Percentiles rank a stretch among this genome's conserved stretches.
Conservation (phyloP, 2,329 filamentous ascomycete genomes). For the Sarocladiaceae sp. region DNA sequence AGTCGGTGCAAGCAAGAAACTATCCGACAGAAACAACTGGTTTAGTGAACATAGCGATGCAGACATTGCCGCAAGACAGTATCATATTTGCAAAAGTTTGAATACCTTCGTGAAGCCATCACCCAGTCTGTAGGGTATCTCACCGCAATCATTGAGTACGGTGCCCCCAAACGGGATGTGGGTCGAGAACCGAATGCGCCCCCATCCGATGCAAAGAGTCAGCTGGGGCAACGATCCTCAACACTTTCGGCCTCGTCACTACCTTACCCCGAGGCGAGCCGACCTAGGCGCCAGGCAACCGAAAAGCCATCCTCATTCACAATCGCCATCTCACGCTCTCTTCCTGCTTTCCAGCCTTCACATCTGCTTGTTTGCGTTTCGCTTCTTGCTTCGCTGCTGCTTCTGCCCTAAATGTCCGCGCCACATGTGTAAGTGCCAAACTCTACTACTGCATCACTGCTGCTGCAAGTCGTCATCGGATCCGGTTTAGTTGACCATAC, state of each 20-base stretch:
- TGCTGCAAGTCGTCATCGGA: constrained; percentile 10
- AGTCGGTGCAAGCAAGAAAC: too few relatives aligned
- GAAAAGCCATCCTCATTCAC: not conserved
- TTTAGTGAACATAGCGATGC: too few relatives aligned
- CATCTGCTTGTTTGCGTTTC: not conserved
- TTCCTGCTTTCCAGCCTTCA: not conserved
- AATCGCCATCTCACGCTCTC: not conserved
- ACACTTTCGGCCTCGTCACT: constrained; percentile 5
- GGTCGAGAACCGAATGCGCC: too few relatives aligned
- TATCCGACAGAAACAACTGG: too few relatives aligned
- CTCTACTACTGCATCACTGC: constrained; percentile 1
- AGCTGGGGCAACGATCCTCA: constrained; percentile 6
- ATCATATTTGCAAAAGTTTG: too few relatives aligned
- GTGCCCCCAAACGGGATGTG: too few relatives aligned
- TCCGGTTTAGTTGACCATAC: constrained; percentile 10
- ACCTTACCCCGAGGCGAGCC: not conserved
- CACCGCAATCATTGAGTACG: too few relatives aligned
- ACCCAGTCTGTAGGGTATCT: too few relatives aligned
- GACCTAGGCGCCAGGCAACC: not conserved
- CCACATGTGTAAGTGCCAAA: constrained; percentile 11
- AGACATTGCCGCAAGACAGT: too few relatives aligned
- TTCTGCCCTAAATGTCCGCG: constrained; percentile 6
- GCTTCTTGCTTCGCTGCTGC: not conserved
- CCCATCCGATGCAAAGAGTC: not conserved
- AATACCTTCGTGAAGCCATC: too few relatives aligned